These are phyloP conservation scores for Metschnikowia orientalis DNA, from an alignment of 805 yeast genomes.

Conservation along the genomic window DNA sequence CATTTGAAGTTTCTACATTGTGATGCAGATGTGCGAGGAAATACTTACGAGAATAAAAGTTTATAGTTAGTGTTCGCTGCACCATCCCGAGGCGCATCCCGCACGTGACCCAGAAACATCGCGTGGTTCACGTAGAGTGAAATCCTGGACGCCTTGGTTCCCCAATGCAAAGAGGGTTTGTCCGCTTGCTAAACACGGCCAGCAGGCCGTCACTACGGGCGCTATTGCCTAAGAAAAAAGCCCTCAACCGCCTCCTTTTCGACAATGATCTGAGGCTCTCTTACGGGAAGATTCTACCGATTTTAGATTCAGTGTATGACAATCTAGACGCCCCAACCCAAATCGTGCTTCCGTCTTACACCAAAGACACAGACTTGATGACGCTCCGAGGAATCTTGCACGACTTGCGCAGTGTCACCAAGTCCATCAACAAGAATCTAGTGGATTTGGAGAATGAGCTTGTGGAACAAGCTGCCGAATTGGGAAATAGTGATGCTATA, in stretches of 20 bases:
- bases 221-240: conserved; percentile 53
- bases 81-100: no score
- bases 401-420: conserved; percentile 56
- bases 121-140: no score
- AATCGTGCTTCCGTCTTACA: conserved; percentile 41
- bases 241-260: conserved; percentile 56
- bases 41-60: no score
- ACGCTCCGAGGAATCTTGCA: conserved; percentile 62
- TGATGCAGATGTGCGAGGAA: no score
- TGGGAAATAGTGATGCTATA: conserved; percentile 79
- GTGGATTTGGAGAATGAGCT: conserved; percentile 64
- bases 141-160: no score
- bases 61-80: no score
- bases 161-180: no score
- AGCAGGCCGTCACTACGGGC: conserved; percentile 24
- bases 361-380: conserved; percentile 58
- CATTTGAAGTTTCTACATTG: no score
- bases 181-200: conserved; percentile 6
- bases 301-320: conserved; percentile 48
- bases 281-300: conserved; percentile 50
- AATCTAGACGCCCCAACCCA: conserved; percentile 38
- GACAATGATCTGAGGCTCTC: conserved; percentile 60
- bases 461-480: conserved; percentile 78
- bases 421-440: conserved; percentile 52
- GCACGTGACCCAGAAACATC: conserved; percentile 1